Evolutionary conservation across 2,329 filamentous ascomycete genomes (phyloP).

Genomic region (Diaporthe citri): DNA sequence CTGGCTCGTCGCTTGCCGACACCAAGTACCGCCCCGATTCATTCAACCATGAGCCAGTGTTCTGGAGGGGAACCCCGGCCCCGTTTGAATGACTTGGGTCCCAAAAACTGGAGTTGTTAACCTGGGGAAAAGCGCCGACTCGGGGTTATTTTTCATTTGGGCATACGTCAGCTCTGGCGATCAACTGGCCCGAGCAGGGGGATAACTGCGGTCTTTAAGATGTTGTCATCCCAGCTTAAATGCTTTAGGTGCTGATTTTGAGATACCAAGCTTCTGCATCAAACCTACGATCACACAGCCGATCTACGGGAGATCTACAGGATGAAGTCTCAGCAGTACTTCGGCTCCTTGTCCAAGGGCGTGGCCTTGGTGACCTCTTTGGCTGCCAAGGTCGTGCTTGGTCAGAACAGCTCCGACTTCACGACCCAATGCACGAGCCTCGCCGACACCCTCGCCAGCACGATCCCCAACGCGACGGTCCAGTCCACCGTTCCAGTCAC

Average conservation of each 20-base stretch:
- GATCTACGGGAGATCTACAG: conserved; percentile 18
- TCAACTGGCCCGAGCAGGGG: not conserved
- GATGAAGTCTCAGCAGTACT: conserved; percentile 22
- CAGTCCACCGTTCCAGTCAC: conserved; percentile 53
- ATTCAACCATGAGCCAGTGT: not conserved
- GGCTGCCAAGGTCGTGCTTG: conserved; percentile 10
- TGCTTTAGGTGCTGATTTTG: not conserved
- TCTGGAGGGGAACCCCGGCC: not conserved
- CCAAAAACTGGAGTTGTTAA: conserved; percentile 21
- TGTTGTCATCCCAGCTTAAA: not conserved
- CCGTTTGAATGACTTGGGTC: not conserved
- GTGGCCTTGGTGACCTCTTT: conserved; percentile 8
- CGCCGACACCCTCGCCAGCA: conserved; percentile 45
- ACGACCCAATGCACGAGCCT: conserved; percentile 44
- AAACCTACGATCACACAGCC: conserved; percentile 8
- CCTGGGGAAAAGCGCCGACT: conserved; percentile 14
- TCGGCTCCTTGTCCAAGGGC: conserved; percentile 10
- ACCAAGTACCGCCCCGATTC: conserved; percentile 18
- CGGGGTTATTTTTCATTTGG: conserved; percentile 1
- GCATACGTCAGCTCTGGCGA: conserved; percentile 18
- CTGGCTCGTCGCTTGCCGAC: conserved; percentile 1
- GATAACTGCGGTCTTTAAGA: not conserved
- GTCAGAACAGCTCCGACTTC: conserved; percentile 34
- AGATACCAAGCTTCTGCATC: conserved; percentile 20
- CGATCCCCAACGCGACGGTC: conserved; percentile 51